A percentile compares a stretch with the other conserved stretches of the same genome.
phyloP scores from a whole-genome alignment of 73 alveolate genomes.

The Stentor coeruleus region DNA sequence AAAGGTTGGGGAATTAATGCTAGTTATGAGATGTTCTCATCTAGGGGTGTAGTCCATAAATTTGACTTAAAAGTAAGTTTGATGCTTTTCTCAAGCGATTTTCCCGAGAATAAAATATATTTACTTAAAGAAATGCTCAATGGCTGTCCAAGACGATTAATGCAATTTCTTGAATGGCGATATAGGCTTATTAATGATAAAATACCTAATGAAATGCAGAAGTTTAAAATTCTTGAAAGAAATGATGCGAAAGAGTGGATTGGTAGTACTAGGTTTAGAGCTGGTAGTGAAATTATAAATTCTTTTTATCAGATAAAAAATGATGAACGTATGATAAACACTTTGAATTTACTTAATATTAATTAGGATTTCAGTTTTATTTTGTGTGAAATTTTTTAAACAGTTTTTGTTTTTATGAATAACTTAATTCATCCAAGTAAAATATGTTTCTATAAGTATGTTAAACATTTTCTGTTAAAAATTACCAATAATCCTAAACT shows the following conservation, averaged over 20 bases:
- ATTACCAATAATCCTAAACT: too few relatives aligned
- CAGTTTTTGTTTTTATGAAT: too few relatives aligned
- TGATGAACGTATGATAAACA: neutral
- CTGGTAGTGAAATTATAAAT: neutral
- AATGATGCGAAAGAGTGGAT: neutral
- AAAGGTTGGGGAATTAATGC: neutral
- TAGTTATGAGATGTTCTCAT: neutral
- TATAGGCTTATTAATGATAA: neutral
- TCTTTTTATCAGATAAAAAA: neutral
- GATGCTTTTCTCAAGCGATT: neutral
- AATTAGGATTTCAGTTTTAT: too few relatives aligned
- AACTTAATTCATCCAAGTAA: too few relatives aligned
- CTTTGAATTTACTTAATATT: neutral
- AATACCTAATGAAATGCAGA: neutral
- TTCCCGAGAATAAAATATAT: neutral
- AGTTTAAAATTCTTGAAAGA: too few relatives aligned
- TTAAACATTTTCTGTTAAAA: too few relatives aligned
- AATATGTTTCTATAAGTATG: too few relatives aligned
- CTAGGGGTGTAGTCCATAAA: neutral
- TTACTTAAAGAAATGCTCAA: neutral
- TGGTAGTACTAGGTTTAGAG: neutral
- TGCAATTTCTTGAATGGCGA: neutral
- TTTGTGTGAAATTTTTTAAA: too few relatives aligned
- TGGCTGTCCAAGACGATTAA: neutral
- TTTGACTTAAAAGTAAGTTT: neutral